These are phyloP conservation scores for Talaromyces verruculosus DNA, from an alignment of 2,329 filamentous ascomycete genomes.

Conservation along the genomic window DNA sequence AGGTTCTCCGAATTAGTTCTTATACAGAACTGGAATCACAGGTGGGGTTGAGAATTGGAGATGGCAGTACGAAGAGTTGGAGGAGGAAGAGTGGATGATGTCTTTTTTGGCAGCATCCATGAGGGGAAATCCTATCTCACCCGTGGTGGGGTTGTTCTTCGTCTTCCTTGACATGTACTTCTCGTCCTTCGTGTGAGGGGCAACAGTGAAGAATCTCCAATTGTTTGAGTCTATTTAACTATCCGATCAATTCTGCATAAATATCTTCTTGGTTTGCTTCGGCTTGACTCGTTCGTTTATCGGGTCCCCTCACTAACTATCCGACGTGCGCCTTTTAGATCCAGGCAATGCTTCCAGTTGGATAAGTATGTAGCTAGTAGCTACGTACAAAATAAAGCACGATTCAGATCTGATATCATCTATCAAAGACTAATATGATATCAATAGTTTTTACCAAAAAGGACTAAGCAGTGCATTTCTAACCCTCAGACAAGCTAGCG, in stretches of 20 bases:
- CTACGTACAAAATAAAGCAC: background rate
- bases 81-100: background rate
- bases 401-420: background rate
- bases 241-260: background rate
- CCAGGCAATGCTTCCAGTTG: background rate
- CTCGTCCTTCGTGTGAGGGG: background rate
- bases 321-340: background rate
- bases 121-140: conserved; percentile 8
- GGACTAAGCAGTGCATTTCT: conserved; percentile 6
- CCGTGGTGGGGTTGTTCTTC: background rate
- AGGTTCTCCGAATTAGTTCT: conserved; percentile 1
- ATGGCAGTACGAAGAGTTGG: background rate
- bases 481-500: background rate
- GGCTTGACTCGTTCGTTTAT: background rate
- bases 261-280: background rate
- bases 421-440: background rate
- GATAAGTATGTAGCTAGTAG: too few species aligned
- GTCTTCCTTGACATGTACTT: background rate
- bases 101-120: too few species aligned
- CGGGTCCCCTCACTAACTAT: background rate
- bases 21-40: conserved; percentile 5
- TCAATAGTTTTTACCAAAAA: background rate
- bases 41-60: conserved; percentile 3
- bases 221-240: background rate
- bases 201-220: background rate